Percentiles rank a stretch among this genome's conserved stretches.
phyloP scores from a whole-genome alignment of 2,329 filamentous ascomycete species.

The Chaetothyriales sp. region DNA sequence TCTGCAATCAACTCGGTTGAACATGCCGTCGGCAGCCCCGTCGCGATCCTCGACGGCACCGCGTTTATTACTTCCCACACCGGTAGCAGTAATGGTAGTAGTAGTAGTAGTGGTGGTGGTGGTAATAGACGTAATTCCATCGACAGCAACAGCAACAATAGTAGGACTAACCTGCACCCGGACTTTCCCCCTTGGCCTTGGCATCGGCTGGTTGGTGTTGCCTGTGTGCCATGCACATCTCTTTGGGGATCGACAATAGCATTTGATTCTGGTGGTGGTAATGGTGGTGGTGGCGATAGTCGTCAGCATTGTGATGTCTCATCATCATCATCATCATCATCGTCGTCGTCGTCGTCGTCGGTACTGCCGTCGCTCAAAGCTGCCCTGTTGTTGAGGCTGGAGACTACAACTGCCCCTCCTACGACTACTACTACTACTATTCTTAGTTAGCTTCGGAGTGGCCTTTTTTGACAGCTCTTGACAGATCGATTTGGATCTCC shows the following conservation, averaged over 20 bases:
- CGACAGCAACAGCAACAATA: not conserved
- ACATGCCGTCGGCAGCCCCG: not conserved
- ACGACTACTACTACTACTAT: too few species aligned
- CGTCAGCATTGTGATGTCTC: not conserved
- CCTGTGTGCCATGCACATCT: not conserved
- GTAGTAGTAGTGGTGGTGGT: too few species aligned
- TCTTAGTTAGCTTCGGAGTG: too few species aligned
- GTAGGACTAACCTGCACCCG: too few species aligned
- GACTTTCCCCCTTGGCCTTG: not conserved
- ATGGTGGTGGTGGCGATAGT: too few species aligned
- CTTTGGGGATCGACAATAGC: not conserved
- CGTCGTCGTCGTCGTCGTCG: too few species aligned
- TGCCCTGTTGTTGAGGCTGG: too few species aligned
- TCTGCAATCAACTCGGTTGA: not conserved
- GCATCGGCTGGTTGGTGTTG: not conserved
- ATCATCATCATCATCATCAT: not conserved
- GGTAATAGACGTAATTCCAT: too few species aligned
- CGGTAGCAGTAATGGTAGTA: not conserved
- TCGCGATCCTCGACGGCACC: not conserved
- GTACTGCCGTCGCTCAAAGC: too few species aligned
- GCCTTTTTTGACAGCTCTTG: too few species aligned
- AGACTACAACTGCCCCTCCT: too few species aligned
- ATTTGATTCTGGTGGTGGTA: not conserved
- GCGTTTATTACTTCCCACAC: not conserved
- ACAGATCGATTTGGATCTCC: too few species aligned